A percentile compares a stretch with the other conserved stretches of the same genome.
phyloP scores from a whole-genome alignment of 176 grass and related monocot genomes.

The Avena atlantica region DNA sequence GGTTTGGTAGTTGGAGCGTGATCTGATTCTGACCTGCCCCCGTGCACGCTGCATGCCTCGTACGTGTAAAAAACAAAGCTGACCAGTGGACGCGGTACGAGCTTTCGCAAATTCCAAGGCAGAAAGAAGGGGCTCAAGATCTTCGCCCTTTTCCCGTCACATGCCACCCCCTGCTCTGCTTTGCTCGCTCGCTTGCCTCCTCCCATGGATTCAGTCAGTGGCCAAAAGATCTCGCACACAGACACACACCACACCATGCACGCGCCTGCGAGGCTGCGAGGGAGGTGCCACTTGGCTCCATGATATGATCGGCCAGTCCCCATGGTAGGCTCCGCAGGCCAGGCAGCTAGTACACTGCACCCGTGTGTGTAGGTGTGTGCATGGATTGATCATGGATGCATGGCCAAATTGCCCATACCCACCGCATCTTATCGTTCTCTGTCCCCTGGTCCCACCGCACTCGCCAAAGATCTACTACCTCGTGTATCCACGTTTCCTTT shows the following conservation, averaged over 20 bases:
- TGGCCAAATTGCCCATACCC: conserved; percentile 13
- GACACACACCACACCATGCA: neutral
- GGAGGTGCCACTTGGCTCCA: conserved; percentile 19
- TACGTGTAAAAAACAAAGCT: neutral
- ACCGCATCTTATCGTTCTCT: conserved; percentile 40
- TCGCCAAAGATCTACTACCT: neutral
- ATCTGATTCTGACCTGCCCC: neutral
- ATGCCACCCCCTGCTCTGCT: neutral
- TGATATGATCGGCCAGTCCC: neutral
- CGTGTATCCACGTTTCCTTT: neutral
- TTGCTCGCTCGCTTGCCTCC: neutral
- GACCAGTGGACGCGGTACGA: neutral
- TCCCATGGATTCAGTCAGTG: neutral
- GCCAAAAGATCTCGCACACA: neutral
- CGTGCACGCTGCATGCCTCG: conserved; percentile 3
- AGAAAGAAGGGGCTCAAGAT: conserved; percentile 6
- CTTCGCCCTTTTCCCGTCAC: neutral
- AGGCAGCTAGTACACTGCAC: neutral
- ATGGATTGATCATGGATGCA: neutral
- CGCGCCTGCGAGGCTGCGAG: neutral
- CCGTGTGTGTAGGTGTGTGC: neutral
- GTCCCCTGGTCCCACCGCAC: conserved; percentile 5
- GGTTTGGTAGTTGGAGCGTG: neutral
- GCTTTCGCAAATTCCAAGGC: conserved; percentile 15
- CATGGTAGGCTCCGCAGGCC: neutral